Evolutionary conservation across 1,284 basidiomycete species (phyloP), one percentile per base, ranked within the genome.

Genomic region (Fomitopsis pinicola): DNA sequence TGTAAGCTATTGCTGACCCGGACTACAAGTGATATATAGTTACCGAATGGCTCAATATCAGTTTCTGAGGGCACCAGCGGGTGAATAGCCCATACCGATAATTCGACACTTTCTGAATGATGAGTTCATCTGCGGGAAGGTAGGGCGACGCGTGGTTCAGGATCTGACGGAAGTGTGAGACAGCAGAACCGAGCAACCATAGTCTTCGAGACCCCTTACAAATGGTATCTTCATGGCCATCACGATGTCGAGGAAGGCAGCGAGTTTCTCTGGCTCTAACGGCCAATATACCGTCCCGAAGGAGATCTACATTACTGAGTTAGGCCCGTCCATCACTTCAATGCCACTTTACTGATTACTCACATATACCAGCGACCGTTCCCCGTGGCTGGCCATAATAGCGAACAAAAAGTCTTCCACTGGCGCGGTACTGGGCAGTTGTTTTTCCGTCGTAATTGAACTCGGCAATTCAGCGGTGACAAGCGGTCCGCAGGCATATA

Each of bases 241-340:
- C 2, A 64, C 42, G 2, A 64, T 63, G 7, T 65, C 63, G 1
- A 68, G 48, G 40, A 65, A 54, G 0, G 61, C 64, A 45, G 58
- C 58, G 14, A 68, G 10, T 44, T 63, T 66, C 28, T 61, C 61
- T 0, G 67, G 57, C 3, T 59, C 58, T 6, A 33, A n/a, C 0
- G 67, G 65, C 67, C 67, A 68, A 52, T 60, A 66, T 2, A 66
- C 15, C 0, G 64, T 59, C 0, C 67, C 65, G 22, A 68, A 65
- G 0, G 65, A 66, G 6, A 38, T 14, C 42, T 36, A n/a, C 22
- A 9, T 36, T 0, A 17, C 17, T 8, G 26, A 38, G 30, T 3
- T 12, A 3, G 7, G 38, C 38, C 14, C 12, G 38, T 40, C 2
- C 9, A 5, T 2, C 6, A 26, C 48, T 3, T 14, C 4, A 33